Evolutionary conservation across 345 rosid genomes (phyloP).

Genomic region (Lepidium aucheri): DNA sequence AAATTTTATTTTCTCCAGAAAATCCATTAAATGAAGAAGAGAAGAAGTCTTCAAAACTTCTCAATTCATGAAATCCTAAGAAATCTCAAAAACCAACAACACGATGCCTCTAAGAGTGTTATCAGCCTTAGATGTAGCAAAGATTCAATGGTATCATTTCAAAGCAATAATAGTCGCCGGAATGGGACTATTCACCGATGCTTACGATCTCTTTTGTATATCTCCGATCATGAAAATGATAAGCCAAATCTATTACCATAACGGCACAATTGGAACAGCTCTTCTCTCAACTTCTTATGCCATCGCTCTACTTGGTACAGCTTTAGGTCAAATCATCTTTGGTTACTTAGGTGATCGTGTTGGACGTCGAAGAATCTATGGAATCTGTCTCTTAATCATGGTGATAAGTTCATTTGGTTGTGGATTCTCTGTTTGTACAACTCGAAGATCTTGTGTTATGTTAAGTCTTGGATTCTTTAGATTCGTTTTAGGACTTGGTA

Average conservation of each 20-base stretch:
- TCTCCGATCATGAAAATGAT: conserved; percentile 35
- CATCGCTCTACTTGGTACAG: conserved; percentile 53
- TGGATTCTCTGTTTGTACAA: conserved; percentile 58
- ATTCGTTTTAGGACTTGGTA: conserved; percentile 58
- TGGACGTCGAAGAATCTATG: conserved; percentile 60
- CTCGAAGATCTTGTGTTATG: conserved; percentile 42
- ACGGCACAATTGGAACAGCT: conserved; percentile 8
- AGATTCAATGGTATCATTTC: conserved; percentile 42
- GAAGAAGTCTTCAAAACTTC: conserved; percentile 7
- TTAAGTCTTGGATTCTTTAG: conserved; percentile 51
- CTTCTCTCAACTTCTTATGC: conserved; percentile 31
- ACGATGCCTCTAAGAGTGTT: conserved; percentile 17
- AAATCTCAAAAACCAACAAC: neutral
- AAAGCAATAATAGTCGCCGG: conserved; percentile 38
- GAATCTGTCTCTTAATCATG: conserved; percentile 49
- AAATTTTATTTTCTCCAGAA: neutral
- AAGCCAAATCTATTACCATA: conserved; percentile 31
- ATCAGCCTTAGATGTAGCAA: conserved; percentile 35
- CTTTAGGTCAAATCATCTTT: conserved; percentile 50
- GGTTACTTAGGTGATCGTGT: conserved; percentile 54
- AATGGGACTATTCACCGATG: conserved; percentile 44
- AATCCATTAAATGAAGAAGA: neutral
- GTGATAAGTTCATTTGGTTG: conserved; percentile 48
- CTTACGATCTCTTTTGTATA: conserved; percentile 45
- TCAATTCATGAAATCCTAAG: neutral